phyloP scores from a whole-genome alignment of 106 monocot genomes.

The Allium fistulosum region DNA sequence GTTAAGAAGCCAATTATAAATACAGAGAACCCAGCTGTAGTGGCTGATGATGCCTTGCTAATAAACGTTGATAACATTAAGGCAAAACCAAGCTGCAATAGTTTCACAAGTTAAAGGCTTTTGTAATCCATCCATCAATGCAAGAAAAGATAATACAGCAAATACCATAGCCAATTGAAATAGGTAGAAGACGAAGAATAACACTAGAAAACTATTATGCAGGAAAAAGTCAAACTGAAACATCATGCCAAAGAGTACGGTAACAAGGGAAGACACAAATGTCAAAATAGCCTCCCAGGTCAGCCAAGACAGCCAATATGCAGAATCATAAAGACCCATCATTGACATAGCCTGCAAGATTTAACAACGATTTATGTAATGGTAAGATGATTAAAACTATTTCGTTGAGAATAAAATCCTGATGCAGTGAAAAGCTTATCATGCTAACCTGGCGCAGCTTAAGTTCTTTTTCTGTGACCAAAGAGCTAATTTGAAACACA shows the following conservation, averaged over 20 bases:
- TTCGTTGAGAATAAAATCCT: neutral
- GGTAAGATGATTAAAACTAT: neutral
- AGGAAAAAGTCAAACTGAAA: conserved; percentile 93
- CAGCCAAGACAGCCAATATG: conserved; percentile 93
- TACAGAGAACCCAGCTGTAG: conserved; percentile 83
- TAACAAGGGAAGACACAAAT: conserved; percentile 51
- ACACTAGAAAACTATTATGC: conserved; percentile 65
- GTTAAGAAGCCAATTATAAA: conserved; percentile 94
- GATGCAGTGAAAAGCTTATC: neutral
- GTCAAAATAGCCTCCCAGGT: conserved; percentile 83
- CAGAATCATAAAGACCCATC: conserved; percentile 95
- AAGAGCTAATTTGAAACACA: conserved; percentile 84
- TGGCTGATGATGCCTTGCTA: conserved; percentile 79
- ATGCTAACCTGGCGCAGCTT: conserved; percentile 81
- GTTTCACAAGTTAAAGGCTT: neutral
- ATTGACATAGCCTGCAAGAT: conserved; percentile 86
- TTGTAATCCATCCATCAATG: neutral
- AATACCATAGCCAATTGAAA: conserved; percentile 94
- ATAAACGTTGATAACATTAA: conserved; percentile 91
- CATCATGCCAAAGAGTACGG: conserved; percentile 89
- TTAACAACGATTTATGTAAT: neutral
- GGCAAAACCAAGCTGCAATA: conserved; percentile 79
- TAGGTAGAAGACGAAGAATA: conserved; percentile 83
- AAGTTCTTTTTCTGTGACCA: conserved; percentile 91
- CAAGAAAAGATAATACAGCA: neutral